These are phyloP conservation scores for Cadophora sp. DNA, from an alignment of 2,329 filamentous ascomycete species.

Conservation along the genomic window DNA sequence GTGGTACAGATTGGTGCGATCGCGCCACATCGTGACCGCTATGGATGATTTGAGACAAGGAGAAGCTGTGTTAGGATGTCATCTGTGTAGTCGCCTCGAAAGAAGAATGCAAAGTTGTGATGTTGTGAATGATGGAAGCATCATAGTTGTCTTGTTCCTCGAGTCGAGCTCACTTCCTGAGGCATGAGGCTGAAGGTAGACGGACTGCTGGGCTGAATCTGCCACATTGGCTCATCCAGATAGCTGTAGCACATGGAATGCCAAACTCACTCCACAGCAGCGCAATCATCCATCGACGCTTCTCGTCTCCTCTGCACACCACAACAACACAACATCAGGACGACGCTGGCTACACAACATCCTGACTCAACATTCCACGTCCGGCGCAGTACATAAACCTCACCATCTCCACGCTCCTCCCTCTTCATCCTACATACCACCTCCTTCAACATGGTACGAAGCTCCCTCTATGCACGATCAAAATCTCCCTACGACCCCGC, in stretches of 20 bases:
- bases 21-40: slow-evolving; percentile 87
- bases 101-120: slow-evolving; percentile 15
- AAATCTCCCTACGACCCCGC: slow-evolving; percentile 35
- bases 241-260: not conserved
- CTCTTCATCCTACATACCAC: slow-evolving; percentile 14
- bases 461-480: slow-evolving; percentile 20
- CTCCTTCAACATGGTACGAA: slow-evolving; percentile 37
- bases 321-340: slow-evolving; percentile 18
- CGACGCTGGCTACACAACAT: slow-evolving; percentile 5
- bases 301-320: not conserved
- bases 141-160: slow-evolving; percentile 24
- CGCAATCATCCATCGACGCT: slow-evolving; percentile 21
- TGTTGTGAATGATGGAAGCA: slow-evolving; percentile 24
- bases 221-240: not conserved
- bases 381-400: slow-evolving; percentile 1
- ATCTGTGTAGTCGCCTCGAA: not conserved
- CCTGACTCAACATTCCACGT: slow-evolving; percentile 3
- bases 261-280: slow-evolving; percentile 7
- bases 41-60: slow-evolving; percentile 15
- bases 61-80: slow-evolving; percentile 17
- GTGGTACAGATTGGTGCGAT: slow-evolving; percentile 93
- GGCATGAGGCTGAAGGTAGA: slow-evolving; percentile 24
- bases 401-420: not conserved
- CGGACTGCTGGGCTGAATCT: not conserved
- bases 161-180: slow-evolving; percentile 17